Evolutionary conservation across 2,329 filamentous ascomycete genomes (phyloP).

Genomic region (Plectosphaerella sp.): DNA sequence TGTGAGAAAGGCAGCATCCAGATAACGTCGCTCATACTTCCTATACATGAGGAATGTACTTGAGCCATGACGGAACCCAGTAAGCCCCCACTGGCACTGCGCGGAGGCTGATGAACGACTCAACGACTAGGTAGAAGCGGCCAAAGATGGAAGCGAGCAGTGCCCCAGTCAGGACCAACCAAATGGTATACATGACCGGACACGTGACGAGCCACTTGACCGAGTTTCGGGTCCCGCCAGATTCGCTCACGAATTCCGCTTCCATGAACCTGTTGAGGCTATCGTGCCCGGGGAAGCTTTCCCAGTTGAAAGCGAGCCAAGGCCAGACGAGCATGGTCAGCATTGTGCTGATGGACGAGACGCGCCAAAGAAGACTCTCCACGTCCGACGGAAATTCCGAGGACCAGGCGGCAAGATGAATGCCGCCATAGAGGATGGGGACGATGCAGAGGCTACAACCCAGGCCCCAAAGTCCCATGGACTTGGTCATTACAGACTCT

Average conservation of each 20-base stretch:
- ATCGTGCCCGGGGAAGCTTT: no score
- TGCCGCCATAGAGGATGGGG: not conserved
- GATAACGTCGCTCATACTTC: no score
- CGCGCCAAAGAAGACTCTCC: not conserved
- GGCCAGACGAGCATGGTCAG: not conserved
- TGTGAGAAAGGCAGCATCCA: no score
- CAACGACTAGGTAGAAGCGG: not conserved
- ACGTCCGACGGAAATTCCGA: not conserved
- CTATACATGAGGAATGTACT: not conserved
- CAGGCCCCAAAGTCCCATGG: no score
- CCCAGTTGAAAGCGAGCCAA: no score
- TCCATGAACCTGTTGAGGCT: no score
- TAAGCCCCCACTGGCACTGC: not conserved
- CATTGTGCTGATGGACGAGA: not conserved
- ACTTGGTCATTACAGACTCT: not conserved
- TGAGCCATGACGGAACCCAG: not conserved
- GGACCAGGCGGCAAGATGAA: not conserved
- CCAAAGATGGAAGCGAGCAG: not conserved
- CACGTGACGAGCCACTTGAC: no score
- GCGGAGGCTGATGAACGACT: not conserved
- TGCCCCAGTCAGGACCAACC: not conserved
- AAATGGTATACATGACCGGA: no score
- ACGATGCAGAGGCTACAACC: not conserved
- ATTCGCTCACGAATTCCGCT: not conserved
- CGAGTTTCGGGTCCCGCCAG: not conserved